Percentiles rank a stretch among this genome's conserved stretches.
phyloP scores from a whole-genome alignment of 306 rosid species.

The Crataegus laevigata region DNA sequence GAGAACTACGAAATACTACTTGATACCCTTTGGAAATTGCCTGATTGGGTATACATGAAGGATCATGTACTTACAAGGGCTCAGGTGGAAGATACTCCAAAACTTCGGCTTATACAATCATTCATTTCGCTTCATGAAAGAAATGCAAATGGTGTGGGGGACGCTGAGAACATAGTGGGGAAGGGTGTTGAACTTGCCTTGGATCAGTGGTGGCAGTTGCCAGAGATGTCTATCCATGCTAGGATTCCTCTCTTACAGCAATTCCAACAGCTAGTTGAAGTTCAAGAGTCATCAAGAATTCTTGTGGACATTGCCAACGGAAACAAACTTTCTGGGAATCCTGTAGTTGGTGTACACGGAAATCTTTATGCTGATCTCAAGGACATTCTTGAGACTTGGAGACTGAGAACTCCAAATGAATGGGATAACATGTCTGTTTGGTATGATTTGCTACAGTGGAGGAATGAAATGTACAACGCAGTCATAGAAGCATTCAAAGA shows the following conservation, averaged over 20 bases:
- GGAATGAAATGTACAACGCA: slow-evolving; percentile 92
- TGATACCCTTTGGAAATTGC: slow-evolving; percentile 93
- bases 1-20: slow-evolving; percentile 93
- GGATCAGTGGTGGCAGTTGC: slow-evolving; percentile 99
- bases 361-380: slow-evolving; percentile 95
- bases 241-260: slow-evolving; percentile 97
- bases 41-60: slow-evolving; percentile 96
- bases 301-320: slow-evolving; percentile 86
- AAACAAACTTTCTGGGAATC: slow-evolving; percentile 58
- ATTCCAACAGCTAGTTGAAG: slow-evolving; percentile 98
- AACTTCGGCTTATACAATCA: slow-evolving; percentile 83
- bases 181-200: slow-evolving; percentile 94
- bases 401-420: slow-evolving; percentile 94
- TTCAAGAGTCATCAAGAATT: slow-evolving; percentile 83
- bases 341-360: slow-evolving; percentile 75
- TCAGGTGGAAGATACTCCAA: slow-evolving; percentile 98
- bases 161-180: slow-evolving; percentile 82
- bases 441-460: slow-evolving; percentile 98
- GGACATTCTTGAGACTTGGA: slow-evolving; percentile 99
- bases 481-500: slow-evolving; percentile 98
- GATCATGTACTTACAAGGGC: slow-evolving; percentile 97
- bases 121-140: slow-evolving; percentile 86
- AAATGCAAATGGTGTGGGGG: slow-evolving; percentile 83
- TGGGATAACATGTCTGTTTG: slow-evolving; percentile 99
- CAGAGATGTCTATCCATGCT: slow-evolving; percentile 96